These are phyloP conservation scores for Kwoniella dendrophila DNA, from an alignment of 768 basidiomycete species.

Conservation along the genomic window DNA sequence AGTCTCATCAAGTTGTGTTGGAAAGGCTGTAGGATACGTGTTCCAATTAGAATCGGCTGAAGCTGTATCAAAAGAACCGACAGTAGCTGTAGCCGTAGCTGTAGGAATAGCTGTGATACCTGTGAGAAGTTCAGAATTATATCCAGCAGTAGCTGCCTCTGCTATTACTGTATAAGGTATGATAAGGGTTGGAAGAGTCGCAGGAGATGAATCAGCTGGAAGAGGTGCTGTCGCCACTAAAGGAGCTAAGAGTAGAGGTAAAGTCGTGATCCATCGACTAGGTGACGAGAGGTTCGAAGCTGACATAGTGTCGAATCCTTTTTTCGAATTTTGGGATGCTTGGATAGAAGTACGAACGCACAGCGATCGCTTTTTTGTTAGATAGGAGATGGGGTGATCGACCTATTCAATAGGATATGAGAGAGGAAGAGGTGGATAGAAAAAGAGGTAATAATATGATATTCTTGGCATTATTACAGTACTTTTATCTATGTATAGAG, in stretches of 20 bases:
- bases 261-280: conserved; percentile 3
- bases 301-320: not conserved
- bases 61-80: not conserved
- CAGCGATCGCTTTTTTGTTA: conserved; percentile 12
- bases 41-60: not conserved
- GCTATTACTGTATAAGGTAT: not conserved
- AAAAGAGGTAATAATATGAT: not conserved
- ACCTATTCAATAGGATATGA: not conserved
- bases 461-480: not conserved
- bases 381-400: not conserved
- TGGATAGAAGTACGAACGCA: not conserved
- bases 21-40: not conserved
- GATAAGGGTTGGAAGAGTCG: not conserved
- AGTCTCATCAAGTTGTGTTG: not conserved
- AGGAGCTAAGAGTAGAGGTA: conserved; percentile 5
- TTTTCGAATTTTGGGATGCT: not conserved
- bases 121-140: not conserved
- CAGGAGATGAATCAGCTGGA: conserved; percentile 8
- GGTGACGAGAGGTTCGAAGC: not conserved
- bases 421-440: not conserved
- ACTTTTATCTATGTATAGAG: not conserved
- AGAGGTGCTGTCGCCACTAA: conserved; percentile 16
- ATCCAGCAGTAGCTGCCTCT: not conserved
- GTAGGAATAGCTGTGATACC: not conserved
- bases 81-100: not conserved